phyloP scores from a whole-genome alignment of 176 grass and related monocot species.

The Zea mays region DNA sequence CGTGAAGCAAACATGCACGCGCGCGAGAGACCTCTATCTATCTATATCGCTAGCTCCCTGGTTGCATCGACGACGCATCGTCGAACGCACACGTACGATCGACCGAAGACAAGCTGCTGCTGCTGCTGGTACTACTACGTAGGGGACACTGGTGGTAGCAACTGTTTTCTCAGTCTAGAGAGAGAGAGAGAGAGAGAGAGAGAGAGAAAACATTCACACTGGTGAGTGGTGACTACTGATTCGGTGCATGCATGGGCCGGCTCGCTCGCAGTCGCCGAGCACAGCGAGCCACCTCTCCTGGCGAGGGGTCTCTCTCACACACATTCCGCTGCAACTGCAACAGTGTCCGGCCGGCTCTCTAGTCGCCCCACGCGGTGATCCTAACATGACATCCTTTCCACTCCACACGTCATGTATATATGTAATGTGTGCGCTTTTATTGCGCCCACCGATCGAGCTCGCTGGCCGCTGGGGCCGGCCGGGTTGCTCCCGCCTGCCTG shows the following conservation, averaged over 20 bases:
- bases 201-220: no score
- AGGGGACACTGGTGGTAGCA: no score
- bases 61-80: no score
- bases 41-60: no score
- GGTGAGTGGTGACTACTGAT: no score
- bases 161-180: background rate
- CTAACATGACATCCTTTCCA: slow-evolving; percentile 46
- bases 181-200: no score
- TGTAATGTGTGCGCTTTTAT: slow-evolving; percentile 8
- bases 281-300: no score
- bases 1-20: slow-evolving; percentile 85
- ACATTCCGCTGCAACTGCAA: slow-evolving; percentile 38
- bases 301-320: slow-evolving; percentile 40
- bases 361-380: slow-evolving; percentile 42
- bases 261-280: no score
- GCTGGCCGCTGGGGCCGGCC: background rate
- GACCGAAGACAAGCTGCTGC: no score
- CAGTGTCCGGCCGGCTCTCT: slow-evolving; percentile 1
- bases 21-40: background rate
- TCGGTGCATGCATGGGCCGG: no score
- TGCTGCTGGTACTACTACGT: no score
- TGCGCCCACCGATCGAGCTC: background rate
- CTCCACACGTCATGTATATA: slow-evolving; percentile 42
- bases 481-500: no score
- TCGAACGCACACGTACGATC: background rate